A percentile compares a stretch with the other conserved stretches of the same genome.
Conservation (phyloP, 2,329 filamentous ascomycete species). For the Microcyclosporella mali region DNA sequence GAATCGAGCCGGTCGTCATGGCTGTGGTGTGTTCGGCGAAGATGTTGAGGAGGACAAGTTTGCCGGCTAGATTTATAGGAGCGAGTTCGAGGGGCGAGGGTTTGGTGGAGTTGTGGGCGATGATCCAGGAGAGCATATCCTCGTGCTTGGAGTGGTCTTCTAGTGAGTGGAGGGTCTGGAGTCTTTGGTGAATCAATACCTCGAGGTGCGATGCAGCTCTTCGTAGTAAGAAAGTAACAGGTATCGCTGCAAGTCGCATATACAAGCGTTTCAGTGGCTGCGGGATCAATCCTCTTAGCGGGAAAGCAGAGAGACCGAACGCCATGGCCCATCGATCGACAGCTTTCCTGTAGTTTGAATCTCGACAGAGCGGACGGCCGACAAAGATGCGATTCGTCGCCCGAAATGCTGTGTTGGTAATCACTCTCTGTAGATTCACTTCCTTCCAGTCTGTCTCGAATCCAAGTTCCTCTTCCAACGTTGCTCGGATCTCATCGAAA, state of each 20-base stretch:
- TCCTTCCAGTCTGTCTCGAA: neutral
- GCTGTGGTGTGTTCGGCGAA: constrained; percentile 17
- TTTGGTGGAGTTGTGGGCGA: constrained; percentile 7
- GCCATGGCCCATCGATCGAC: constrained; percentile 7
- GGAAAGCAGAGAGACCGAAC: constrained; percentile 8
- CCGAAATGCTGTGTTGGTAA: constrained; percentile 12
- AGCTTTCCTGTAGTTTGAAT: constrained; percentile 5
- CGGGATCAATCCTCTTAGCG: constrained; percentile 6
- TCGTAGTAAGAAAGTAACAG: constrained; percentile 4
- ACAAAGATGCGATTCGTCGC: constrained; percentile 16
- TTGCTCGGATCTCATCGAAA: constrained; percentile 8
- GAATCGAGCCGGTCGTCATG: constrained; percentile 11
- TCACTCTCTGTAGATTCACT: constrained; percentile 7
- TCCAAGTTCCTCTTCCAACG: constrained; percentile 7
- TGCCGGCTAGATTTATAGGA: constrained; percentile 9
- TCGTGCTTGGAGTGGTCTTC: neutral
- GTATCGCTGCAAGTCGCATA: constrained; percentile 5
- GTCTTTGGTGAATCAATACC: constrained; percentile 1
- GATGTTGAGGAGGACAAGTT: constrained; percentile 19
- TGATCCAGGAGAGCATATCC: constrained; percentile 17
- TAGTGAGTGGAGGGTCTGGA: neutral
- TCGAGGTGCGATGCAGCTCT: constrained; percentile 2
- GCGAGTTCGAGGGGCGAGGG: constrained; percentile 4
- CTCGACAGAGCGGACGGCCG: constrained; percentile 10
- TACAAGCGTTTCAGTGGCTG: neutral